These are phyloP conservation scores for Psilocybe sp. DNA, from an alignment of 768 basidiomycete genomes.

Conservation along the genomic window DNA sequence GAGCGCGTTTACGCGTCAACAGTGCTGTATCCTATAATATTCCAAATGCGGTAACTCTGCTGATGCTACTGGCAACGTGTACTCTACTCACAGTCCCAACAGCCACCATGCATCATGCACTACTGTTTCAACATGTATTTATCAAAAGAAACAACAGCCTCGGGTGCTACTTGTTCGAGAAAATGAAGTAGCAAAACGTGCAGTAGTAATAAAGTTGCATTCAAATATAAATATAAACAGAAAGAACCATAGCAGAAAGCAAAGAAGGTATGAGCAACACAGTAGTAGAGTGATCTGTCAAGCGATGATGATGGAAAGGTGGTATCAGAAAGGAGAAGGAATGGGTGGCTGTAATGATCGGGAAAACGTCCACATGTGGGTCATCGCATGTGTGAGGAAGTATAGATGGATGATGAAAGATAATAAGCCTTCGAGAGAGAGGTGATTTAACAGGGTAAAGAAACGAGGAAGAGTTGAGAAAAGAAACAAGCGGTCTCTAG, in stretches of 20 bases:
- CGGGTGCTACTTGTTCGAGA: not conserved
- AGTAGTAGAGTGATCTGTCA: constrained; percentile 28
- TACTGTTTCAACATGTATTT: too few relatives aligned
- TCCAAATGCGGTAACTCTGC: too few relatives aligned
- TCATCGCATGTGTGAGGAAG: constrained; percentile 48
- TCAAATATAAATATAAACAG: constrained; percentile 47
- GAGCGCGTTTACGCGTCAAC: not conserved
- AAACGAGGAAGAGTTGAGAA: constrained; percentile 9
- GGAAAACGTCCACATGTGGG: constrained; percentile 48
- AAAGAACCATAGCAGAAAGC: constrained; percentile 21
- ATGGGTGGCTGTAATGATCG: constrained; percentile 55
- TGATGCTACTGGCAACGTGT: too few relatives aligned
- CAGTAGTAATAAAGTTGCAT: constrained; percentile 28
- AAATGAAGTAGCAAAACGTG: constrained; percentile 7
- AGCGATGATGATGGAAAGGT: constrained; percentile 17
- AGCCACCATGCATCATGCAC: too few relatives aligned
- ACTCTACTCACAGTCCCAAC: too few relatives aligned
- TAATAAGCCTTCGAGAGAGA: constrained; percentile 29
- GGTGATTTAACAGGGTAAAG: constrained; percentile 18
- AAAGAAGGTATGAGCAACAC: constrained; percentile 29
- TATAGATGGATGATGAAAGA: constrained; percentile 50
- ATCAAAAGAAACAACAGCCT: not conserved
- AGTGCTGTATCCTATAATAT: too few relatives aligned
- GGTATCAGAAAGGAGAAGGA: constrained; percentile 25
- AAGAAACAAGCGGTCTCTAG: not conserved